Evolutionary conservation across 257 asterid genomes (phyloP), one percentile per base, ranked within the genome.

Genomic region (Prunella vulgaris): DNA sequence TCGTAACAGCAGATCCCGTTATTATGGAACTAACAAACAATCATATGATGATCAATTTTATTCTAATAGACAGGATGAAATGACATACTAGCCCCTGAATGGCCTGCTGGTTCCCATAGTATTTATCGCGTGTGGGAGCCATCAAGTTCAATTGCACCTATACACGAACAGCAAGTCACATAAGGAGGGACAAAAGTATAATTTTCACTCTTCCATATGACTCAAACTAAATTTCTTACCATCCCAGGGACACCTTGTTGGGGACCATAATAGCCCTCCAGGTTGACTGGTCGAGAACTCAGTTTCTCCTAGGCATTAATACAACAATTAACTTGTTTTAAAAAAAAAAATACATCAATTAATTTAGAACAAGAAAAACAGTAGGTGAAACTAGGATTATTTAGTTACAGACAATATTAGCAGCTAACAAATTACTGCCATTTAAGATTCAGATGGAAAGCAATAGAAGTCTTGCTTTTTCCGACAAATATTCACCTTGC

Each of bases 101-200:
- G 35, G 90, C 68, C 68, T 85, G 98, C 60, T 87, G 96, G 83
- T 82, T 90, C 68, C 86, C 88, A 22, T 88, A 90, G 82, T 84
- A 88, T 78, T 78, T 86, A 66, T 93, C 97, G 18, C 94, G 90
- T 28, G 94, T 83, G n/a, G 97, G 93, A 68, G 88, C 97, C 96
- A 89, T 72, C 28, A 72, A 76, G 76, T 76, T 75, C 76, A 79
- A 63, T 70, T 74, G 98, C 69, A 88, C 96, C 96, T 88, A 75
- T 64, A 33, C 35, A 53, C 69, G 71, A 49, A 56, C 18, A 56
- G 38, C 60, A 74, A 74, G 73, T 68, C 64, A 76, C 42, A 62
- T 12, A 64, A 49, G 42, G 56, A 30, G 61, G 14, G 33, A 10
- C 6, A 12, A 25, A 60, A 71, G 17, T 28, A 27, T 33, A 18